Conservation (phyloP, 192 early-diverging fungal genomes). For the Tieghemiomyces parasiticus region DNA sequence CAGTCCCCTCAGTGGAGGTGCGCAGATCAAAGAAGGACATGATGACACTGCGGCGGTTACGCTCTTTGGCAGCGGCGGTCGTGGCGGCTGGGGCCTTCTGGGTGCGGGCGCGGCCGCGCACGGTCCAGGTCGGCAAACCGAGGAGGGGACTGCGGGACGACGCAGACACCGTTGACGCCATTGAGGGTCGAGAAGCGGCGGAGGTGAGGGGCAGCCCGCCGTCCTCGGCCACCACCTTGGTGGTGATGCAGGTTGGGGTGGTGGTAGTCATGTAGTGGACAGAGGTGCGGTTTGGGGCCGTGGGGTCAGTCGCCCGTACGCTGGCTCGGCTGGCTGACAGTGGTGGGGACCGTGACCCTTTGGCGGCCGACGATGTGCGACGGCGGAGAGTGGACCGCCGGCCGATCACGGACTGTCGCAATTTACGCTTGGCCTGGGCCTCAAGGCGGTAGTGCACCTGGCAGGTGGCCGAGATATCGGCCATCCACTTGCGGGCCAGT, state of each 20-base stretch:
- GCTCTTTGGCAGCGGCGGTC: not conserved
- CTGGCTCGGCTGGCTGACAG: too few relatives aligned
- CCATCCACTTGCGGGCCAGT: conserved; percentile 8
- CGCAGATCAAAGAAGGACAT: not conserved
- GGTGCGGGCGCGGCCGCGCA: not conserved
- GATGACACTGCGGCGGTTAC: not conserved
- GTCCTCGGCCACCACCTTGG: conserved; percentile 9
- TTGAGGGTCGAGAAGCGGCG: too few relatives aligned
- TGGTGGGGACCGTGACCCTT: too few relatives aligned
- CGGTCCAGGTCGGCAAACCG: not conserved
- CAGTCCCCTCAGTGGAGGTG: too few relatives aligned
- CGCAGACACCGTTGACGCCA: not conserved
- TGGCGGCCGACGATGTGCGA: too few relatives aligned
- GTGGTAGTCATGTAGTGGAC: conserved; percentile 7
- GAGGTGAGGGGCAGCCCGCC: too few relatives aligned
- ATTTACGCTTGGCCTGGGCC: conserved; percentile 8
- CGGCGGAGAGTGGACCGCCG: not conserved
- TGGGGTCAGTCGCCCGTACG: not conserved
- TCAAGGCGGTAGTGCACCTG: conserved; percentile 9
- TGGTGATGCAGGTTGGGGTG: conserved; percentile 3
- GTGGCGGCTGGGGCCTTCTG: not conserved
- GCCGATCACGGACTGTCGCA: not conserved
- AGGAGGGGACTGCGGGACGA: not conserved
- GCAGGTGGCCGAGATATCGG: conserved; percentile 8
- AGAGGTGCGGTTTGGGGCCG: not conserved